Base-by-base conservation (phyloP, 208 protist genomes). In the Leishmania amazonensis region DNA sequence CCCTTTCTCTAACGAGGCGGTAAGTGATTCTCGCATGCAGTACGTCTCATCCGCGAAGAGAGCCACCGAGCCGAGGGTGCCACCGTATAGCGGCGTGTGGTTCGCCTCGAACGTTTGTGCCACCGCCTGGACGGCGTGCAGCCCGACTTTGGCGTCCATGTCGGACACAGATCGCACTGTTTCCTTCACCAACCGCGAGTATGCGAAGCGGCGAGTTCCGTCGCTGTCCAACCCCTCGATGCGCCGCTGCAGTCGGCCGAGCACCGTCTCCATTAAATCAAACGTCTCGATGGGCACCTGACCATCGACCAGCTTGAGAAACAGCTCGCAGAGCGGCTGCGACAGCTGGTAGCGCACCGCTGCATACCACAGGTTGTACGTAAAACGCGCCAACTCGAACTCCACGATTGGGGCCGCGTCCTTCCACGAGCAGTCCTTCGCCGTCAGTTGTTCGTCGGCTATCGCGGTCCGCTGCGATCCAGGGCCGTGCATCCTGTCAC, bases 351-450 rank as follows among this genome's bases (percentile, higher is more conserved):
- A 89, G 62, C 87, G 88, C 79, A 91, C 85, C 73, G 90, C 84
- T 21, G 78, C 65, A 68, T 88, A 91, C 91, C 93, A 96, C 73
- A 96, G 53, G 78, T 96, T 96, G 85, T 96, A 96, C 19, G 83
- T 88, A 51, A 89, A 92, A 1, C 88, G 86, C 68, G 87, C 81
- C 80, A 92, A 89, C 81, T 96, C 91, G 47, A 95, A 47, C 81
- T 94, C 91, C 42, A 92, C 83, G 28, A 87, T 75, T 40, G 75
- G 68, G 28, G 67, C 47, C 11, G 75, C 67, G 54, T 88, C 85
- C 31, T 28, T 35, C 75, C 83, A 80, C 47, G 65, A 72, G 65
- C 75, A 78, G 45, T 76, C 81, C 21, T 79, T n/a, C n/a, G 72
- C 73, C 28, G n/a, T 7, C 1, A 45, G 21, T 24, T 31, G 24